Evolutionary conservation across 2,329 filamentous ascomycete species (phyloP), one percentile per base, ranked within the genome.

Genomic region (Fusarium cicatricum): DNA sequence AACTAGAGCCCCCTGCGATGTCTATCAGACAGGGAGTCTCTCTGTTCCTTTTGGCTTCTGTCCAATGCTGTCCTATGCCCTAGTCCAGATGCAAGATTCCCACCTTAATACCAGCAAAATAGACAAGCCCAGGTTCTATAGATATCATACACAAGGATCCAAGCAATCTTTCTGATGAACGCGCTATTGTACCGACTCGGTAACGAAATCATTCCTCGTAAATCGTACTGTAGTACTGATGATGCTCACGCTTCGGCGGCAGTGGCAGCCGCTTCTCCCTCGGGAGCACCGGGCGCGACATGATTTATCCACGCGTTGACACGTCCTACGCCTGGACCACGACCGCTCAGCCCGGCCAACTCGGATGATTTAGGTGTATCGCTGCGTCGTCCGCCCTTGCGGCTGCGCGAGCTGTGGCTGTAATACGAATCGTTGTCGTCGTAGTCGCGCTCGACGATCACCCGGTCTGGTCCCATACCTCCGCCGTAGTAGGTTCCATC

Each of bases 221-320:
- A 49, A 32, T 60, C 40, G 41, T 53, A 9, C 36, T 46, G 17
- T 36, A 38, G 6, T 10, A 12, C 38, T 51, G 39, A 29, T 49
- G 23, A 41, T 42, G 36, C 40, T 34, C 17, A 45, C 15, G 50
- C 45, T 38, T 34, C 60, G 42, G 41, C 51, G 2, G 52, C 45
- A 3, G 59, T 55, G 11, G 49, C 49, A 12, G 62, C 62, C 34
- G 67, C 44, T 45, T 75, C 73, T 21, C 64, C 70, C 34, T 76
- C 74, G 36, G 77, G 76, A 33, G 70, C 58, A 4, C 79, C 80
- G 7, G 75, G 76, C 57, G 76, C 74, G 14, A 84, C 78, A 68
- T 80, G 81, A 34, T 71, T 75, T 54, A 74, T 74, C 81, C 81
- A 84, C 52, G 82, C 78, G 37, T 70, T 72, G 15, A 84, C 80